Evolutionary conservation across 495 filamentous ascomycete species (phyloP).

Genomic region (Hypoxylon intermedium): DNA sequence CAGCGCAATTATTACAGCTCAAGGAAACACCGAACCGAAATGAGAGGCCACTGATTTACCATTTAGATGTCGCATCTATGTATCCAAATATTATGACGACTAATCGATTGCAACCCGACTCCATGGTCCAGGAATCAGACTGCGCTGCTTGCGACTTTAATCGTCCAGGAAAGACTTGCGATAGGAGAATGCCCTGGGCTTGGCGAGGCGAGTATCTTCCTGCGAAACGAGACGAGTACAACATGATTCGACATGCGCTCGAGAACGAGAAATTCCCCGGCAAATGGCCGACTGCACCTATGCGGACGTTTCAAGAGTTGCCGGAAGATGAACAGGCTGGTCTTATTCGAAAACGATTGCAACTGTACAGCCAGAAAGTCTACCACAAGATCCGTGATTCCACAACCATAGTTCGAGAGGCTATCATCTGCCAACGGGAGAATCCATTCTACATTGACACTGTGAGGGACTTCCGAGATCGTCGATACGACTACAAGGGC

Average conservation of each 20-base stretch:
- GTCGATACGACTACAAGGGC: slow-evolving; percentile 97
- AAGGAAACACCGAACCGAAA: slow-evolving; percentile 80
- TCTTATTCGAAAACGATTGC: slow-evolving; percentile 84
- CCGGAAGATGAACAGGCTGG: slow-evolving; percentile 80
- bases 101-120: slow-evolving; percentile 95
- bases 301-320: slow-evolving; percentile 81
- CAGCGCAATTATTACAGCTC: slow-evolving; percentile 71
- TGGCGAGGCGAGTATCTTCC: slow-evolving; percentile 98
- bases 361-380: slow-evolving; percentile 96
- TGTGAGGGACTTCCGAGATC: slow-evolving; percentile 92
- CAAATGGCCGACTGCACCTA: slow-evolving; percentile 69
- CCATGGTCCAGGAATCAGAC: slow-evolving; percentile 94
- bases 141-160: slow-evolving; percentile 99
- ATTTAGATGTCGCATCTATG: slow-evolving; percentile 98
- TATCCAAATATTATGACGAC: slow-evolving; percentile 99
- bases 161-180: slow-evolving; percentile 94
- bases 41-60: slow-evolving; percentile 93
- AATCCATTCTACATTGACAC: slow-evolving; percentile 99
- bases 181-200: slow-evolving; percentile 92
- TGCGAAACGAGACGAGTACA: slow-evolving; percentile 96
- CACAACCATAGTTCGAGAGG: slow-evolving; percentile 90
- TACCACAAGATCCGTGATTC: slow-evolving; percentile 99
- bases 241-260: slow-evolving; percentile 95
- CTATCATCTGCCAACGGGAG: slow-evolving; percentile 97
- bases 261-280: slow-evolving; percentile 91